Conservation (phyloP, 2,329 filamentous ascomycete species). For the Fusarium veterinarium region DNA sequence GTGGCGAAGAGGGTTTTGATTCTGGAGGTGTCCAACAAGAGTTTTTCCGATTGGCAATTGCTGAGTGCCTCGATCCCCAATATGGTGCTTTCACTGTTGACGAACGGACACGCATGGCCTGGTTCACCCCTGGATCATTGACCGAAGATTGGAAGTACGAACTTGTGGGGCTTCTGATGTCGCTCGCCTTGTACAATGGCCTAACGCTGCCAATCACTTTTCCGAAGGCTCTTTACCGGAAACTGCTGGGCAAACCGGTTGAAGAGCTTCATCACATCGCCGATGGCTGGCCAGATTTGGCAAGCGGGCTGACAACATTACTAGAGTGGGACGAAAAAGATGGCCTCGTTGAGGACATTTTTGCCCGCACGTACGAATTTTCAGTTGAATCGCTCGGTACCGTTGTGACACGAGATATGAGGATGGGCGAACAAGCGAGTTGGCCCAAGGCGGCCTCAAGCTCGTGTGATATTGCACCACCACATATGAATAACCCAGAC, state of each 20-base stretch:
- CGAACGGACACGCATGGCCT: slow-evolving; percentile 79
- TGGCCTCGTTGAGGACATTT: slow-evolving; percentile 83
- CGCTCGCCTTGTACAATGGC: slow-evolving; percentile 91
- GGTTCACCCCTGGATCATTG: slow-evolving; percentile 85
- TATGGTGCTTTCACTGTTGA: slow-evolving; percentile 87
- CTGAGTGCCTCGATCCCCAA: slow-evolving; percentile 80
- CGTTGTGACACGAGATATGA: slow-evolving; percentile 69
- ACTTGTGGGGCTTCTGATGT: slow-evolving; percentile 87
- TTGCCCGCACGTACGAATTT: slow-evolving; percentile 88
- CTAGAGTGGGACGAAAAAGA: slow-evolving; percentile 80
- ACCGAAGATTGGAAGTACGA: slow-evolving; percentile 93
- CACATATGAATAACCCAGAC: slow-evolving; percentile 50
- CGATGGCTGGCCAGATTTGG: slow-evolving; percentile 88
- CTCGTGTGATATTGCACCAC: slow-evolving; percentile 36
- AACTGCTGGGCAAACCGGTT: slow-evolving; percentile 77
- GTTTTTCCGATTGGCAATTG: slow-evolving; percentile 88
- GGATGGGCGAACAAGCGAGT: slow-evolving; percentile 44
- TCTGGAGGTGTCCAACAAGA: slow-evolving; percentile 97
- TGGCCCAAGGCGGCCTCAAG: slow-evolving; percentile 66
- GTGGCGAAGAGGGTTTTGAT: slow-evolving; percentile 89
- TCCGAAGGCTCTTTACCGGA: slow-evolving; percentile 84
- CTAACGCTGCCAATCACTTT: slow-evolving; percentile 92
- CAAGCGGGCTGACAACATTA: slow-evolving; percentile 77
- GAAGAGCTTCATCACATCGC: slow-evolving; percentile 79
- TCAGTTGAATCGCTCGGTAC: slow-evolving; percentile 71